Conservation (phyloP, 169 alveolate species). For the Cryptosporidium felis region DNA sequence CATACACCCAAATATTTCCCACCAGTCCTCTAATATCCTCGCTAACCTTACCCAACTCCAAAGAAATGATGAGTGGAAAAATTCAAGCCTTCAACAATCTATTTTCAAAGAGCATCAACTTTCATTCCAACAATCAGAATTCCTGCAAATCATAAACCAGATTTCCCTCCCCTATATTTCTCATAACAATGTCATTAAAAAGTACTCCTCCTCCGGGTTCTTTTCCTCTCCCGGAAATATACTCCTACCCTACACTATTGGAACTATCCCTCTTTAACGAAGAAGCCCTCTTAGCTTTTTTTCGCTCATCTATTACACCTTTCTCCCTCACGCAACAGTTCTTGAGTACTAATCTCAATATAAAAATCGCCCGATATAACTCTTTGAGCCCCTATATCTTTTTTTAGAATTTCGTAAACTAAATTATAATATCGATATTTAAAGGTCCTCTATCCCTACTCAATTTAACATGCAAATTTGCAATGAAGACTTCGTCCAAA, state of each 20-base stretch:
- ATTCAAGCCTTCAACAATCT: not conserved
- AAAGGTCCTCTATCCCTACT: no score
- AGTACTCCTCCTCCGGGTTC: conserved; percentile 54
- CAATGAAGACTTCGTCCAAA: not conserved
- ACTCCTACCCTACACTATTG: conserved; percentile 33
- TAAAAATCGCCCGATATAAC: no score
- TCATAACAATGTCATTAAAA: not conserved
- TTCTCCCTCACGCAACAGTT: no score
- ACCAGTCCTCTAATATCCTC: not conserved
- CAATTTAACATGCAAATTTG: conserved; percentile 6
- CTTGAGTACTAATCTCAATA: no score
- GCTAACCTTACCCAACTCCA: not conserved
- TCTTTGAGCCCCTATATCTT: no score
- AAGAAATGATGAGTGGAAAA: conserved; percentile 51
- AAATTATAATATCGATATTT: no score
- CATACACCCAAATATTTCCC: not conserved
- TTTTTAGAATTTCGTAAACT: no score
- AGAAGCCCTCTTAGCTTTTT: no score
- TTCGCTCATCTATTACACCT: no score
- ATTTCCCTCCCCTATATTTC: conserved; percentile 43
- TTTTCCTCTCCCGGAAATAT: conserved; percentile 68
- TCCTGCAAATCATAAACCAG: conserved; percentile 35
- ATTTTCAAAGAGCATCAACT: not conserved
- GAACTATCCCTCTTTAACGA: conserved; percentile 39
- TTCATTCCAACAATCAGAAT: not conserved